Percentiles rank a stretch among this genome's conserved stretches.
Conservation (phyloP, 805 yeast species). For the Diddensiella caesifluorescens region DNA sequence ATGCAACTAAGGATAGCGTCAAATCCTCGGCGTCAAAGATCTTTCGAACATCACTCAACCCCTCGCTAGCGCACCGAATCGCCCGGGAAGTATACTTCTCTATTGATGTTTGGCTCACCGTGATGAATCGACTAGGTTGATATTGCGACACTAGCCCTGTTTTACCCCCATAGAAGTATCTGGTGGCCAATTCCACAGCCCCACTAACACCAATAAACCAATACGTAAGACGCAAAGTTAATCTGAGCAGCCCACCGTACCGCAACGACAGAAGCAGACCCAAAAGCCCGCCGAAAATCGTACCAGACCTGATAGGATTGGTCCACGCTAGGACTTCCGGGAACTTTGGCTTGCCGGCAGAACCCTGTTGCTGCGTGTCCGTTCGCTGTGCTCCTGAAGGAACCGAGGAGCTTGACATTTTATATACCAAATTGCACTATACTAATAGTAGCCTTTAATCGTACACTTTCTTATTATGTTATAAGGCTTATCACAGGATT, state of each 20-base stretch:
- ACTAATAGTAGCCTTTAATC: too few species aligned
- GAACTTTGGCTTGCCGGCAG: conserved; percentile 14
- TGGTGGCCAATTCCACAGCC: conserved; percentile 70
- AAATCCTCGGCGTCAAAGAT: conserved; percentile 58
- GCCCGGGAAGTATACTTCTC: conserved; percentile 39
- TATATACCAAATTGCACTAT: too few species aligned
- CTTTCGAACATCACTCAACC: conserved; percentile 28
- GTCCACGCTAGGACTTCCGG: conserved; percentile 61
- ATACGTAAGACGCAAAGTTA: conserved; percentile 40
- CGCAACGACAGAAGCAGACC: conserved; percentile 48
- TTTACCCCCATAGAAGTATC: conserved; percentile 57
- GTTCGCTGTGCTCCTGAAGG: too few species aligned
- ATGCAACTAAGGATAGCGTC: conserved; percentile 67
- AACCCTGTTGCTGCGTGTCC: too few species aligned
- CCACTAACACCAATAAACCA: conserved; percentile 60
- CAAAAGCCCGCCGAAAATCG: conserved; percentile 44
- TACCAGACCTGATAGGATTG: conserved; percentile 70
- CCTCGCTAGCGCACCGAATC: conserved; percentile 21
- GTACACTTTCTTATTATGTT: too few species aligned
- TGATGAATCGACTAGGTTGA: conserved; percentile 53
- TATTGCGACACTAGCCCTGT: conserved; percentile 72
- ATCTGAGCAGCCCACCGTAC: conserved; percentile 28
- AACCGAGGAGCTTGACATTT: too few species aligned
- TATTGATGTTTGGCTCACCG: conserved; percentile 36
- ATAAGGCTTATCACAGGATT: too few species aligned